Conservation (phyloP, 768 basidiomycete species). For the Auricularia cornea region DNA sequence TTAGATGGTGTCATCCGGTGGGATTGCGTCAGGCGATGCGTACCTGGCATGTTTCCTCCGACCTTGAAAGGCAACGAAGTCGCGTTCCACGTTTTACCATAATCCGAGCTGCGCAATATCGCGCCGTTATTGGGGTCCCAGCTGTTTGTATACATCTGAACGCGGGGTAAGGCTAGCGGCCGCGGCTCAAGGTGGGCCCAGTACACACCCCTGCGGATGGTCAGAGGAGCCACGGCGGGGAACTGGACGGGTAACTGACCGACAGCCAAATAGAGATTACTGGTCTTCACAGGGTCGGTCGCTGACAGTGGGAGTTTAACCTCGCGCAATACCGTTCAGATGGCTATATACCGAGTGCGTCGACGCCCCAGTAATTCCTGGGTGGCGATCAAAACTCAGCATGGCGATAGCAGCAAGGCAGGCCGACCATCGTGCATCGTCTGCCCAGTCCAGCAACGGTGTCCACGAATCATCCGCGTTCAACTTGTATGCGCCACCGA, state of each 20-base stretch:
- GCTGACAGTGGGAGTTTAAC: not conserved
- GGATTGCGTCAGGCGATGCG: too few species aligned
- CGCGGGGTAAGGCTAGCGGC: slow-evolving; percentile 5
- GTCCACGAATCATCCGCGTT: slow-evolving; percentile 56
- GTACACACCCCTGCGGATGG: too few species aligned
- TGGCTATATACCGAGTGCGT: slow-evolving; percentile 41
- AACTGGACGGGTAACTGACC: too few species aligned
- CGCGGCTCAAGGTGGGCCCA: too few species aligned
- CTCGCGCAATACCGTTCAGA: not conserved
- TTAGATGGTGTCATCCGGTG: too few species aligned
- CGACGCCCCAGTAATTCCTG: slow-evolving; percentile 44
- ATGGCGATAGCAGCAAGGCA: not conserved
- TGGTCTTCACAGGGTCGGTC: slow-evolving; percentile 47
- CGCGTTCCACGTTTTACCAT: slow-evolving; percentile 45
- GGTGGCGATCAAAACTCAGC: not conserved
- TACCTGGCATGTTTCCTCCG: slow-evolving; percentile 60
- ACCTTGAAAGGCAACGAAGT: slow-evolving; percentile 50
- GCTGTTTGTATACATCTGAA: slow-evolving; percentile 31
- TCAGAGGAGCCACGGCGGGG: too few species aligned
- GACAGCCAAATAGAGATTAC: slow-evolving; percentile 42
- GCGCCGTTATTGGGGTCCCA: slow-evolving; percentile 57
- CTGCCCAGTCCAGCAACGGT: slow-evolving; percentile 48
- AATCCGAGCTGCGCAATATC: slow-evolving; percentile 52
- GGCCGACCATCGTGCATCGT: slow-evolving; percentile 39
- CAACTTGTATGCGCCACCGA: slow-evolving; percentile 46